Percentiles rank a stretch among this genome's conserved stretches.
Evolutionary conservation across 2,329 filamentous ascomycete genomes (phyloP).

Genomic region (Pezicula rhizophila): DNA sequence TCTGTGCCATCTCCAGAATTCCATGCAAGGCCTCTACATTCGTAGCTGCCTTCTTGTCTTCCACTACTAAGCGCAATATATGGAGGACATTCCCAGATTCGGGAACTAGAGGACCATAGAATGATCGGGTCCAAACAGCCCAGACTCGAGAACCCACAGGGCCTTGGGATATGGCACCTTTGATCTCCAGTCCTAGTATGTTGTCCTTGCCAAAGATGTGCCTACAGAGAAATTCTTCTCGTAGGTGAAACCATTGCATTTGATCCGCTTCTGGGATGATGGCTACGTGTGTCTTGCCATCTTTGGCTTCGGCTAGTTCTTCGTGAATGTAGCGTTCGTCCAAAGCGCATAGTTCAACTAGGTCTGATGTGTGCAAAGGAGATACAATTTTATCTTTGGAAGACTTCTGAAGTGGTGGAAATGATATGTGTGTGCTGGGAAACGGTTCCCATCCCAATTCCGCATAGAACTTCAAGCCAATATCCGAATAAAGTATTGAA

Average conservation of each 20-base stretch:
- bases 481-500: slow-evolving; percentile 80
- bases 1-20: slow-evolving; percentile 61
- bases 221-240: slow-evolving; percentile 71
- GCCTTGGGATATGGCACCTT: slow-evolving; percentile 62
- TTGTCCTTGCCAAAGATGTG: slow-evolving; percentile 48
- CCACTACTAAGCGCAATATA: slow-evolving; percentile 62
- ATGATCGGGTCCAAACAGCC: slow-evolving; percentile 67
- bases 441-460: slow-evolving; percentile 70
- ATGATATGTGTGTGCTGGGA: slow-evolving; percentile 64
- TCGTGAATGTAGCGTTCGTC: slow-evolving; percentile 59
- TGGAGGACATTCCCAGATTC: slow-evolving; percentile 60
- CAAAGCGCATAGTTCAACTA: slow-evolving; percentile 53
- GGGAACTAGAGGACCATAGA: slow-evolving; percentile 44
- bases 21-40: slow-evolving; percentile 50
- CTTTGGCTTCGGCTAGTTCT: slow-evolving; percentile 37
- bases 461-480: slow-evolving; percentile 78
- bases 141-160: slow-evolving; percentile 53
- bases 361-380: slow-evolving; percentile 50
- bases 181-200: slow-evolving; percentile 43
- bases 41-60: slow-evolving; percentile 41
- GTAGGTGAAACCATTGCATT: slow-evolving; percentile 70
- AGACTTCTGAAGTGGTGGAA: slow-evolving; percentile 38
- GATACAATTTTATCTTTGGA: slow-evolving; percentile 12
- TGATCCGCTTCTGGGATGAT: slow-evolving; percentile 62
- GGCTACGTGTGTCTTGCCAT: slow-evolving; percentile 51